A percentile compares a stretch with the other conserved stretches of the same genome.
These are phyloP conservation scores for Trichothecium roseum DNA, from an alignment of 2,329 filamentous ascomycete genomes.

Conservation along the genomic window DNA sequence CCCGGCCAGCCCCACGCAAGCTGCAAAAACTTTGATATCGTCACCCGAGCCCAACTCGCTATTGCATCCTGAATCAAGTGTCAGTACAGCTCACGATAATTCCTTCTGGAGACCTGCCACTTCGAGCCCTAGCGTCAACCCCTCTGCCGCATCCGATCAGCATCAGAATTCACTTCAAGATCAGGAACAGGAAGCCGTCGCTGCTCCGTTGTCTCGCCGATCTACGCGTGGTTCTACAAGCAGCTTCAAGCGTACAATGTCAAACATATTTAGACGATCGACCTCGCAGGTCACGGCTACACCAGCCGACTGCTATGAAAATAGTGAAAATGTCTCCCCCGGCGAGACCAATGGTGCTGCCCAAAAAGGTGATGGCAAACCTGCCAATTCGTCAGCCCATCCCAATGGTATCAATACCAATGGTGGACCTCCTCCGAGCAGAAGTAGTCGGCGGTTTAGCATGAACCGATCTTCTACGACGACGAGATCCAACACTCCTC, in stretches of 20 bases:
- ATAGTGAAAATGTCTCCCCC: not conserved
- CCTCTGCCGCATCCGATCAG: not conserved
- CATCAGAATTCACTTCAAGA: not conserved
- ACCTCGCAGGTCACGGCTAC: constrained; percentile 15
- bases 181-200: constrained; percentile 3
- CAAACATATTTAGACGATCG: constrained; percentile 35
- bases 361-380: not conserved
- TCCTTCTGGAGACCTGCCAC: not conserved
- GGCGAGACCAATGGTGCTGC: not conserved
- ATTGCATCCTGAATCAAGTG: not conserved
- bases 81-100: not conserved
- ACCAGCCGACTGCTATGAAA: not conserved
- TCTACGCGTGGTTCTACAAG: constrained; percentile 31
- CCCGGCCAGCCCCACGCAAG: not conserved
- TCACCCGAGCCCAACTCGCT: constrained; percentile 1
- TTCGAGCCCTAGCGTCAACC: not conserved
- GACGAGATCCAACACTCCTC: constrained; percentile 37
- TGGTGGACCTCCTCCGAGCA: constrained; percentile 13
- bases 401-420: constrained; percentile 16
- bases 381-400: constrained; percentile 11
- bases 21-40: not conserved
- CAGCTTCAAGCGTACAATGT: constrained; percentile 39
- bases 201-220: constrained; percentile 24
- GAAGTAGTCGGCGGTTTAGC: constrained; percentile 29
- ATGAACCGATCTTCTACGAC: constrained; percentile 34